Evolutionary conservation across 129 eudicot species (phyloP), one percentile per base, ranked within the genome.

Genomic region (Flaveria bidentis): DNA sequence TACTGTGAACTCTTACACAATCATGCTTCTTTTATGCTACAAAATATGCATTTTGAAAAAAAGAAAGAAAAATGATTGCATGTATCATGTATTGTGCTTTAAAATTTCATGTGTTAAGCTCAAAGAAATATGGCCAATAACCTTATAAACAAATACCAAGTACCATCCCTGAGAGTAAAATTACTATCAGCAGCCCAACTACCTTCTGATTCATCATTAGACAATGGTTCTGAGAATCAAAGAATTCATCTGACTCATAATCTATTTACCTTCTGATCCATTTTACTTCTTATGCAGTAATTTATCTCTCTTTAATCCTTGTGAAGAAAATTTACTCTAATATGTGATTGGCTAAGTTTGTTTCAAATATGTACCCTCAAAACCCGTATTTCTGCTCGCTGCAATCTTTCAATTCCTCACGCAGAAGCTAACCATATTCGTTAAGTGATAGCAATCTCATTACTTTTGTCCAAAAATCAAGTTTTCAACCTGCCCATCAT

Each of bases 171-270:
- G 83, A 76, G 77, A 50, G 65, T 62, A 62, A 62, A 5, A 1
- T 75, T 77, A 67, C 58, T 72, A 69, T 75, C 86, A 45, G 76
- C 65, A 68, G 80, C 60, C 87, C 85, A 81, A 12, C 76, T 77
- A 71, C 55, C 51, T 46, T 84, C 87, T 41, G 74, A 68, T 62
- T 73, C 86, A 68, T 87, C 90, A 78, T 77, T 83, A 78, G 80
- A 87, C 76, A 78, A 36, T 12, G 86, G 87, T 71, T 87, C 90
- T 30, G 86, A 65, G 23, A 84, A 89, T 90, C 91, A 84, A 86
- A 84, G 64, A 86, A 88, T 70, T 88, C 91, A 80, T 88, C 96
- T 26, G 84, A 61, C 30, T 82, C 74, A 55, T 84, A 86, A 55
- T 86, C 78, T 26, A 68, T 64, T 68, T 75, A 14, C 74, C 67